Evolutionary conservation across 2,329 filamentous ascomycete species (phyloP).

Genomic region (Fusarium concolor): DNA sequence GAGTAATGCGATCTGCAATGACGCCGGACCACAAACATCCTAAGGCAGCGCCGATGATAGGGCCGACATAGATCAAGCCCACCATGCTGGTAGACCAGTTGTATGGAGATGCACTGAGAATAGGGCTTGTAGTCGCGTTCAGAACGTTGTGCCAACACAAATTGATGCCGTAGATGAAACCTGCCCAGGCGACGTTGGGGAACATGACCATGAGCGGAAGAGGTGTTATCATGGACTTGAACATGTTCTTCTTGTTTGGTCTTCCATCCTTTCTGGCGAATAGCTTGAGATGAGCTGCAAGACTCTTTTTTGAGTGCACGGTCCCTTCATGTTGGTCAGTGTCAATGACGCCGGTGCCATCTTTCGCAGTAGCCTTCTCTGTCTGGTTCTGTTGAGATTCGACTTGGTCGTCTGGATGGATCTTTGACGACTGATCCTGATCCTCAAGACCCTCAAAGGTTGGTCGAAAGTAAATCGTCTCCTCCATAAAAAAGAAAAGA

Average conservation of each 20-base stretch:
- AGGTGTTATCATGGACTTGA: background rate
- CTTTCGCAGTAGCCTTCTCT: background rate
- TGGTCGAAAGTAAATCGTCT: background rate
- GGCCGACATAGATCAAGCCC: background rate
- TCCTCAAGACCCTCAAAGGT: background rate
- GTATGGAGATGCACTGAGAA: background rate
- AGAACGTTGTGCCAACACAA: conserved; percentile 3
- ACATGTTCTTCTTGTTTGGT: background rate
- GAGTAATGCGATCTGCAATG: background rate
- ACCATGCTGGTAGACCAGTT: background rate
- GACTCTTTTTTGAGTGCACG: background rate
- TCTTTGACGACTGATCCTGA: background rate
- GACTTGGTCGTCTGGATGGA: background rate
- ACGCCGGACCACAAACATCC: background rate
- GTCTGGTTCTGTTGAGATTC: background rate
- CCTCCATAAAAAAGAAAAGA: background rate
- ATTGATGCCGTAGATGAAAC: conserved; percentile 7
- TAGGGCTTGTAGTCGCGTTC: background rate
- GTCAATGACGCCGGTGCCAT: too few relatives aligned
- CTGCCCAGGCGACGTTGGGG: background rate
- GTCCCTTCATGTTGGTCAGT: background rate
- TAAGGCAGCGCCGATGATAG: background rate
- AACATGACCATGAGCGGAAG: background rate
- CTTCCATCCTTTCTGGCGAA: background rate
- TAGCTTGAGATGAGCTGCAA: background rate